Evolutionary conservation across 2,329 filamentous ascomycete species (phyloP).

Genomic region (Ilyonectria mors-panacis): DNA sequence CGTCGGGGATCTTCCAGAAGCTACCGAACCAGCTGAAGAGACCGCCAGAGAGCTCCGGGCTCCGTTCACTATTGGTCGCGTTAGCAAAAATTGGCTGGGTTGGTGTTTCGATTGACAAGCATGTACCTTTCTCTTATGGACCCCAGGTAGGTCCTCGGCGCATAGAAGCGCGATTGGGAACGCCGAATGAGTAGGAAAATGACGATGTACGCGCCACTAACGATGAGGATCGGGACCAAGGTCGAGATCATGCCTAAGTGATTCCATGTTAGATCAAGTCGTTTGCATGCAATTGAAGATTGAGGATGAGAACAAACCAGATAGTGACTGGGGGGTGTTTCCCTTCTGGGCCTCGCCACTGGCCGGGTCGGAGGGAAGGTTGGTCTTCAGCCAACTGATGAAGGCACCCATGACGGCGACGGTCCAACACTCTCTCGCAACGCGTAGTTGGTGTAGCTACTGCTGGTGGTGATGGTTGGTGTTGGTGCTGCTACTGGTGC

Average conservation of each 20-base stretch:
- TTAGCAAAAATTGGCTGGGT: constrained; percentile 29
- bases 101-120: neutral
- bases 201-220: constrained; percentile 63
- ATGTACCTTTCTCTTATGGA: constrained; percentile 66
- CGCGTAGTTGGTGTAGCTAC: constrained; percentile 19
- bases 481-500: constrained; percentile 3
- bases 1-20: constrained; percentile 78
- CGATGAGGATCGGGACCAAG: constrained; percentile 66
- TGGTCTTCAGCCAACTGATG: constrained; percentile 56
- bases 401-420: constrained; percentile 55
- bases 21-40: constrained; percentile 73
- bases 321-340: constrained; percentile 52
- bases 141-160: constrained; percentile 66
- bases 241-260: constrained; percentile 62
- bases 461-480: constrained; percentile 2
- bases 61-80: constrained; percentile 63
- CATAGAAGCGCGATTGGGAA: constrained; percentile 67
- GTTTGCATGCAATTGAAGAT: neutral
- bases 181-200: constrained; percentile 67
- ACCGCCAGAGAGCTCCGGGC: constrained; percentile 69
- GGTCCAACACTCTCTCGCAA: constrained; percentile 28
- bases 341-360: constrained; percentile 43
- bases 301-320: constrained; percentile 43
- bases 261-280: constrained; percentile 19
- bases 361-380: constrained; percentile 44